Evolutionary conservation across 768 basidiomycete species (phyloP).

Genomic region (Tephrocybe sp.): DNA sequence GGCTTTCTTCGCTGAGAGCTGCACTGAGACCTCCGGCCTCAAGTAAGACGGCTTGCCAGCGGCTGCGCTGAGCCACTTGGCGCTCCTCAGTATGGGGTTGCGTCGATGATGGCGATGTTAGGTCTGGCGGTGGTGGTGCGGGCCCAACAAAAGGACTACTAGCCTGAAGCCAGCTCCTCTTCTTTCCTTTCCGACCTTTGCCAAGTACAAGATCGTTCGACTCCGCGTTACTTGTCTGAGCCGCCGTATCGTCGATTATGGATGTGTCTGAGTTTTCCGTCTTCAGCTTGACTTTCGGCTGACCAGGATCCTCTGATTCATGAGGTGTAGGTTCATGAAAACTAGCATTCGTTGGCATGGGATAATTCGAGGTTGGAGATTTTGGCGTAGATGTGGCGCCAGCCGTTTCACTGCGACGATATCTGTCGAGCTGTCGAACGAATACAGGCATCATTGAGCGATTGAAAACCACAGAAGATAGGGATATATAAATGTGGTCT

Average conservation of each 20-base stretch:
- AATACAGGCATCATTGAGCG: not conserved
- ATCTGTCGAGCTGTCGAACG: constrained; percentile 47
- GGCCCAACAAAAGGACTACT: constrained; percentile 35
- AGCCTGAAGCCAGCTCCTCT: constrained; percentile 39
- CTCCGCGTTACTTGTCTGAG: constrained; percentile 4
- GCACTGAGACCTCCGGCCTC: constrained; percentile 89
- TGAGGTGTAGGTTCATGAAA: constrained; percentile 1
- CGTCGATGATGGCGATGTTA: constrained; percentile 26
- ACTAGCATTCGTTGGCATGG: constrained; percentile 12
- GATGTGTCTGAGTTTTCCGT: constrained; percentile 22
- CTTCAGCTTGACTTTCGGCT: constrained; percentile 24
- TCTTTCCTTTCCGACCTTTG: constrained; percentile 20
- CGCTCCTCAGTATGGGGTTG: constrained; percentile 31
- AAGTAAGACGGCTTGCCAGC: constrained; percentile 82
- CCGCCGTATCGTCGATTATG: constrained; percentile 9
- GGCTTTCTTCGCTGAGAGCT: constrained; percentile 88
- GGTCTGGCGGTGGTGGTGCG: constrained; percentile 30
- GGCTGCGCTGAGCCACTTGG: constrained; percentile 70
- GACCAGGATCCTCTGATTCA: constrained; percentile 16
- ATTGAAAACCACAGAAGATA: not conserved
- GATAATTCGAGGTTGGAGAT: constrained; percentile 9
- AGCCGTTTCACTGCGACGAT: constrained; percentile 35
- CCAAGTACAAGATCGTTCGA: constrained; percentile 14
- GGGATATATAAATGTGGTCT: no score
- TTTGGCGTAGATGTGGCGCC: constrained; percentile 13